Base-by-base conservation (phyloP, 2,329 filamentous ascomycete species). In the Xylariaceae sp. region DNA sequence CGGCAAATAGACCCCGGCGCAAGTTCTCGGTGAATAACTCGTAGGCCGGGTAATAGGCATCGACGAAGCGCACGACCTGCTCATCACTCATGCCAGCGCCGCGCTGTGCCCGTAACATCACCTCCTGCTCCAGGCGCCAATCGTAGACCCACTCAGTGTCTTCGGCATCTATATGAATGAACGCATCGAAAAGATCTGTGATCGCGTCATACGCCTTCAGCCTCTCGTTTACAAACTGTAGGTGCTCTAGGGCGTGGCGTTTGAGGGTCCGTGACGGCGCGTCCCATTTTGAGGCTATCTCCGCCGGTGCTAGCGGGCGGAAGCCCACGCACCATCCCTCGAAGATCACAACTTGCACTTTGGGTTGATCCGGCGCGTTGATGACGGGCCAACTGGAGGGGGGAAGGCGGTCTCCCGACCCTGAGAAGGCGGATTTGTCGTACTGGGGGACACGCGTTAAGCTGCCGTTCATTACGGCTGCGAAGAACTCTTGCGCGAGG, bases 301-400 rank as follows among this genome's bases (percentile, higher is more conserved):
- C 77, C n/a, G 74, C 71, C 24, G 79, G 72, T 23, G 74, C 64
- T 10, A 92, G 71, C 0, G 87, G 72, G 5, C 86, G 84, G 73
- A 96, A 96, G 2, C 91, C 92, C 10, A 96, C 85, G 70, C 88
- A 94, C 92, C 92, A 96, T 15, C 92, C 92, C 71, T 97, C 92
- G 59, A 96, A 86, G 45, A 96, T 83, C 18, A 96, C 80, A 6
- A 93, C 83, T 20, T 81, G 72, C 20, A 82, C 72, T n/a, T 71
- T 75, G 2, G 67, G 70, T 47, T 81, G 76, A 7, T 79, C 79
- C 0, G 71, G 73, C 39, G 69, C 73, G 60, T 84, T 84, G 54
- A 87, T 78, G 11, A 67, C 66, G 21, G 78, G 73, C 89, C 91
- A 95, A 40, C 79, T 67, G 9, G 72, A 73, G 51, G 81, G 73